Base-by-base conservation (phyloP, 2,329 filamentous ascomycete species). In the Talaromyces sp. region DNA sequence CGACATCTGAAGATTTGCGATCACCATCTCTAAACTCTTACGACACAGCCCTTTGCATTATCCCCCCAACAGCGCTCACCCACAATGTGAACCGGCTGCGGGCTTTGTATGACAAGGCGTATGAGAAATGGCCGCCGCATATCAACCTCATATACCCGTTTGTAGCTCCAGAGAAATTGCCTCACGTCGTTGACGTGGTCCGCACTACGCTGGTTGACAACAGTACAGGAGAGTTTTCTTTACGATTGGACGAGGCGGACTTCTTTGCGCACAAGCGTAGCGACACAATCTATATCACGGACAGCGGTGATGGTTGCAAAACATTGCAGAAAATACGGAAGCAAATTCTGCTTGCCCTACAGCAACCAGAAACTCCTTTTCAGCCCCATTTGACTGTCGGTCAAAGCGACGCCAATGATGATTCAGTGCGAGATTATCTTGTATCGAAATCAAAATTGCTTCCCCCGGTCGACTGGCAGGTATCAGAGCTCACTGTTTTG, bases 81-180 rank as follows among this genome's bases (percentile, higher is more conserved):
- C 63, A 74, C 1, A 66, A 80, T 3, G 69, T 87, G 56, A 79
- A 88, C 64, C 73, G 74, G 14, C 71, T 90, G 3, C 81, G 87
- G 51, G 78, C 75, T n/a, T 74, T 85, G 12, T 86, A 89, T 71
- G 87, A 89, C 41, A 84, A 84, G 62, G 79, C 81, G 0, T 83
- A 81, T 64, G 76, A 75, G 27, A 83, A 79, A 71, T 89, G 87
- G 87, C 85, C 86, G 3, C 83, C 86, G 12, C 87, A 89, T 65
- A 69, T 89, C 66, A 89, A 88, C 65, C 71, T 89, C 27, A 66
- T 88, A 24, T 89, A 89, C 67, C 87, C 86, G 0, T 89, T 88
- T 68, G 83, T 88, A 7, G 69, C 72, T 2, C 72, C 77, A 0
- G 78, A 82, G 2, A 65, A 65, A 9, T 75, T 89, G 2, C 65